Base-by-base conservation (phyloP, 2,329 filamentous ascomycete genomes). In the Hypoxylon sp. region DNA sequence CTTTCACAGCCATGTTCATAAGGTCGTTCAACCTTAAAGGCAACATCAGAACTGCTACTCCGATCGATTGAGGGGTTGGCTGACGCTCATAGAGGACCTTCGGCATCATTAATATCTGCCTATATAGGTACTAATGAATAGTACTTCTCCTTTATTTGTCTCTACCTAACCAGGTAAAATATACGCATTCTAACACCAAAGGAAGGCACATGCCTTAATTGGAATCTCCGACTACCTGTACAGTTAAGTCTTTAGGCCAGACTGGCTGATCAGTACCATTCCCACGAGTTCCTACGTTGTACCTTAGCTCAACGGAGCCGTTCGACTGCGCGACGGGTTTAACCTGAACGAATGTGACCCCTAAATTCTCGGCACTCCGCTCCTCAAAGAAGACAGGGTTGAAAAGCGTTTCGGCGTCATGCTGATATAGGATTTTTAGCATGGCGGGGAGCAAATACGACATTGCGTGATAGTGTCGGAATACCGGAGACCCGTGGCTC, bases 401-500 rank as follows among this genome's bases (percentile, higher is more conserved):
- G 47, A 83, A 75, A 1, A 82, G 53, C 0, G 66, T 66, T 4
- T 67, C 52, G 0, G 57, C 67, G 11, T 69, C 70, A 44, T 78
- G 67, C 38, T 73, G 59, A 13, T 67, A 46, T 16, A 79, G 59
- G 63, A 75, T 67, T 12, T 69, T 67, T 29, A 78, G 41, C 55
- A 75, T 73, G 3, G 62, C 63, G 5, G 75, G 75, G 4, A 78
- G 46, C 1, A 63, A 67, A 35, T 75, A 71, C 1, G 49, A 51
- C 76, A 81, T 80, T 20, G 71, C 69, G 55, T 82, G 72, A 60
- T 78, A 75, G 60, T 81, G 75, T 7, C 78, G 73, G 67, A 79
- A 83, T 1, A 78, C 71, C 4, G 72, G 73, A 13, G 64, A 67
- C 2, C 74, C 75, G 51, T 81, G 73, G 8, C 72, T 67, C 7